Evolutionary conservation across 179 eudicot genomes (phyloP), one percentile per base, ranked within the genome.

Genomic region (Camellia oleifera): DNA sequence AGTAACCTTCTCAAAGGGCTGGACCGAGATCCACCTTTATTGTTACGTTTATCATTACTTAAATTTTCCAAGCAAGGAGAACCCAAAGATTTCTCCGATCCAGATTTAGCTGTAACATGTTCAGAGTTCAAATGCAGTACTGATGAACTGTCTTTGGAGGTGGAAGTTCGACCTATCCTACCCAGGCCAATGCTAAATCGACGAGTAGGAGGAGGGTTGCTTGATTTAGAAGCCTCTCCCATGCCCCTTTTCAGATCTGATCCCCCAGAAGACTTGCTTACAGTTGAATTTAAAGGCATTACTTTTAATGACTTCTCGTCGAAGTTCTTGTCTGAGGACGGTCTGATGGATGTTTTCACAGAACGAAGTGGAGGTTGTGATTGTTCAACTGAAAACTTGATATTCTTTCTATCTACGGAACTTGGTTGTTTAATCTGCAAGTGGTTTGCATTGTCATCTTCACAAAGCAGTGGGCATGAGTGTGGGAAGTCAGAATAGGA

Each of bases 1-100:
- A 93, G 87, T 75, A 95, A 82, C 87, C 97, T 92, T 82, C 93
- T 92, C 80, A 95, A 80, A 79, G 98, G 98, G 84, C 98, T 95
- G 26, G 88, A 88, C 80, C 89, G 83, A 67, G 88, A 85, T 90
- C 87, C 87, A 74, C 83, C 82, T 84, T 60, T 83, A 74, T 72
- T 80, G 52, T 72, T 78, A 52, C 84, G 61, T 65, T 87, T 86
- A 14, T 87, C 85, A 45, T 63, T 80, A 26, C 81, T 68, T 56
- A 86, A 62, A 78, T 82, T 76, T 77, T 82, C 85, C 60, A 75
- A 48, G 62, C 74, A 78, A 44, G 76, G 23, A 44, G 85, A 69
- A 83, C 74, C 81, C 74, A 61, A 53, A 77, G 80, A 77, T 58
- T 79, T 82, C 44, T 80, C 82, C 42, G 86, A 69, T 48, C 83